A percentile compares a stretch with the other conserved stretches of the same genome.
Evolutionary conservation across 75 land plant species (phyloP).

Genomic region (Sequoia sempervirens): DNA sequence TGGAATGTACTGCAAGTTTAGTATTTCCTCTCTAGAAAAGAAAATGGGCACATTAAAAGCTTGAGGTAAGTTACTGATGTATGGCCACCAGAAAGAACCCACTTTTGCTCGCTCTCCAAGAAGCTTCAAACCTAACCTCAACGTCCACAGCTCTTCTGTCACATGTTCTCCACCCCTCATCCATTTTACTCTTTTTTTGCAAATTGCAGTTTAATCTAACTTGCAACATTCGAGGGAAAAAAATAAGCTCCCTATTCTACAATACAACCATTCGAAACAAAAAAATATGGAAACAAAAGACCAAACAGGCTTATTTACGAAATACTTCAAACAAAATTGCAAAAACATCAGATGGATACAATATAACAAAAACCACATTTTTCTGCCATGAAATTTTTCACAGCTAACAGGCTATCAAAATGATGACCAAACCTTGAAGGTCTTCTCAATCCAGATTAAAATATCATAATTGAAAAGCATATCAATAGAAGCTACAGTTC

Average conservation of each 20-base stretch:
- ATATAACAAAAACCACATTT: neutral
- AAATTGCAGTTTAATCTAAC: constrained; percentile 28
- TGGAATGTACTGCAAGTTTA: constrained; percentile 77
- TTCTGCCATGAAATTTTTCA: constrained; percentile 5
- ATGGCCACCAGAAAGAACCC: constrained; percentile 95
- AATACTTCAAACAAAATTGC: neutral
- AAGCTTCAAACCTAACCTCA: constrained; percentile 81
- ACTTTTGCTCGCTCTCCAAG: constrained; percentile 67
- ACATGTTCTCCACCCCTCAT: constrained; percentile 50
- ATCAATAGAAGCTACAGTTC: neutral
- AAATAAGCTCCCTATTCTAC: neutral
- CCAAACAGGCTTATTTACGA: neutral
- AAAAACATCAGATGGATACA: neutral
- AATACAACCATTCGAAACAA: neutral
- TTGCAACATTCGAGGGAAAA: constrained; percentile 14
- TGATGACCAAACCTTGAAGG: neutral
- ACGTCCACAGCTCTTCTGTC: constrained; percentile 96
- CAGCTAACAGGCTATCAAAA: neutral
- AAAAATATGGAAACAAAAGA: neutral
- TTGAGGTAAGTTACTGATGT: constrained; percentile 86
- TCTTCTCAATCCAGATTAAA: neutral
- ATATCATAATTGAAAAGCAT: neutral
- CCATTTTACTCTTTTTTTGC: constrained; percentile 36
- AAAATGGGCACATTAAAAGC: constrained; percentile 73
- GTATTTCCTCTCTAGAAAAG: constrained; percentile 73